phyloP scores from a whole-genome alignment of 2,329 filamentous ascomycete species.

The Lizonia empirigonia region DNA sequence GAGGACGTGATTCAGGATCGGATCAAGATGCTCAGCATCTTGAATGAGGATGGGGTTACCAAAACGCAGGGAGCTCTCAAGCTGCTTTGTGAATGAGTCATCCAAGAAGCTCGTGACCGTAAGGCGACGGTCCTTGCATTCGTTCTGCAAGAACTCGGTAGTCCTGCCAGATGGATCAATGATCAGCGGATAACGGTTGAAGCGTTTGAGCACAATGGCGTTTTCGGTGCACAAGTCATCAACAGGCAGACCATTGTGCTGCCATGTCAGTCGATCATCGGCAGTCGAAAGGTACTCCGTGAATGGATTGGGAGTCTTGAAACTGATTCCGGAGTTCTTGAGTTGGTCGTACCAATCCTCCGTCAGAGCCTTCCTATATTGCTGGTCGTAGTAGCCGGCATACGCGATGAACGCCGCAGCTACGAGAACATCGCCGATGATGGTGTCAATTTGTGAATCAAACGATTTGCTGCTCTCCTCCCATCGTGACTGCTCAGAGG shows the following conservation, averaged over 20 bases:
- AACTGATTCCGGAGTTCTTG: conserved; percentile 87
- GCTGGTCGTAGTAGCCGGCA: conserved; percentile 95
- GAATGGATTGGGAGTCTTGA: conserved; percentile 91
- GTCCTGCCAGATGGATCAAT: conserved; percentile 96
- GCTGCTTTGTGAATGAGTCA: conserved; percentile 95
- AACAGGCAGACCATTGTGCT: conserved; percentile 89
- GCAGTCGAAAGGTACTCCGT: conserved; percentile 97
- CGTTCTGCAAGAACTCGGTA: conserved; percentile 92
- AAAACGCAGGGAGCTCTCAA: conserved; percentile 95
- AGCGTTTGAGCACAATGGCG: conserved; percentile 94
- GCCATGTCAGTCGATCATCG: conserved; percentile 93
- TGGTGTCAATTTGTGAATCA: conserved; percentile 94
- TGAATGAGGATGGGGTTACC: conserved; percentile 98
- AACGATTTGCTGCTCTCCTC: conserved; percentile 98
- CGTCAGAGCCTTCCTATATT: conserved; percentile 96
- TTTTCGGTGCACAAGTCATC: conserved; percentile 99
- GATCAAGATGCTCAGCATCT: conserved; percentile 95
- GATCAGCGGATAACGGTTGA: conserved; percentile 97
- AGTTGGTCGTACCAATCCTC: conserved; percentile 97
- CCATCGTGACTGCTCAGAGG: conserved; percentile 91
- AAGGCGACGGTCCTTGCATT: conserved; percentile 89
- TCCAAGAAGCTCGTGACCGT: conserved; percentile 98
- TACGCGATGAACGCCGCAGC: conserved; percentile 98
- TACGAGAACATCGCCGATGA: conserved; percentile 93
- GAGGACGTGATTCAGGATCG: conserved; percentile 95